Conservation (phyloP, 2,329 filamentous ascomycete species). For the Penicillium corylophilum region DNA sequence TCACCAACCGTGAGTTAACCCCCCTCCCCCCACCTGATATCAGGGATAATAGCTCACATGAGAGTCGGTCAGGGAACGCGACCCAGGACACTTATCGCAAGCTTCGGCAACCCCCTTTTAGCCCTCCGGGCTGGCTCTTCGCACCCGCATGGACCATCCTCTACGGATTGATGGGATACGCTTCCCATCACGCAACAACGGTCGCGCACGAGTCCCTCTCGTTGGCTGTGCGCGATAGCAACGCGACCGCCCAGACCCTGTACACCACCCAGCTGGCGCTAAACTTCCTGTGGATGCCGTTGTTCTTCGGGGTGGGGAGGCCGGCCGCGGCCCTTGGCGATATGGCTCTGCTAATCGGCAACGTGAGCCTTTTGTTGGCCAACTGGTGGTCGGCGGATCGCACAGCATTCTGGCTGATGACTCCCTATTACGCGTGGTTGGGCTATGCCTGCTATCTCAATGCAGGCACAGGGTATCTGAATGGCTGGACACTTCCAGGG, state of each 20-base stretch:
- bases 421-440: slow-evolving; percentile 83
- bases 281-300: slow-evolving; percentile 86
- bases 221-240: slow-evolving; percentile 56
- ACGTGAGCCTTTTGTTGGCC: slow-evolving; percentile 71
- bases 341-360: slow-evolving; percentile 68
- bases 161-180: slow-evolving; percentile 79
- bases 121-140: slow-evolving; percentile 59
- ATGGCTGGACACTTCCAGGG: slow-evolving; percentile 55
- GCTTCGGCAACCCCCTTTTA: slow-evolving; percentile 50
- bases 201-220: slow-evolving; percentile 60
- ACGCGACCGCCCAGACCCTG: slow-evolving; percentile 70
- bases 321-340: slow-evolving; percentile 74
- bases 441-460: slow-evolving; percentile 84
- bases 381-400: slow-evolving; percentile 74
- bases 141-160: slow-evolving; percentile 60
- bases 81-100: slow-evolving; percentile 39
- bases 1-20: slow-evolving; percentile 29
- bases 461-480: slow-evolving; percentile 66
- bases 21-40: too few relatives aligned
- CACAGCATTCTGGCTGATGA: slow-evolving; percentile 69
- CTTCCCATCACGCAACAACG: slow-evolving; percentile 73
- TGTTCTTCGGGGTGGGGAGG: slow-evolving; percentile 79
- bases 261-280: slow-evolving; percentile 84
- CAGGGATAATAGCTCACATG: not conserved
- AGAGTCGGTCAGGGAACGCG: slow-evolving; percentile 23